A percentile compares a stretch with the other conserved stretches of the same genome.
Conservation (phyloP, 805 yeast genomes). For the Nakazawaea anatomiae region DNA sequence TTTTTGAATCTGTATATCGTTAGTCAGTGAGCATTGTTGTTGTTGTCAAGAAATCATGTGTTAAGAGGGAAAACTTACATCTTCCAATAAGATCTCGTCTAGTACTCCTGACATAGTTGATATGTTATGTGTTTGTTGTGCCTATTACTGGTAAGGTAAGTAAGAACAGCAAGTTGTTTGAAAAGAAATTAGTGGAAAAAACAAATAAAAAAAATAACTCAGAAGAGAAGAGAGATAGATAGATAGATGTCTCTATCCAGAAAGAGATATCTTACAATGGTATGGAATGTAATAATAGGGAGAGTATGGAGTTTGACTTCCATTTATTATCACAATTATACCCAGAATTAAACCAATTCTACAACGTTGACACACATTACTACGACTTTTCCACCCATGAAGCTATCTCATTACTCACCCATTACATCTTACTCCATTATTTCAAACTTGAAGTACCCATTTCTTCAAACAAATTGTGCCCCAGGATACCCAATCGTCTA, state of each 20-base stretch:
- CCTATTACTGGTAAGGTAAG: no score
- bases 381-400: conserved; percentile 19
- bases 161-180: no score
- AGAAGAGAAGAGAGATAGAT: no score
- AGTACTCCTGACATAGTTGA: conserved; percentile 37
- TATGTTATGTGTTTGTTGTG: background rate
- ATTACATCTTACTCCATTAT: conserved; percentile 14
- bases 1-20: conserved; percentile 44
- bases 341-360: conserved; percentile 15
- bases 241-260: no score
- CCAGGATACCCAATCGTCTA: conserved; percentile 23
- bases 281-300: no score
- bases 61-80: conserved; percentile 31
- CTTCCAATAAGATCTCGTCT: conserved; percentile 74
- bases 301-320: conserved; percentile 11
- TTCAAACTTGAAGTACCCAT: conserved; percentile 15
- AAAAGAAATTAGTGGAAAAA: no score
- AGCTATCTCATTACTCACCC: conserved; percentile 17
- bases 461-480: conserved; percentile 21
- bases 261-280: no score
- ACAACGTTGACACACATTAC: conserved; percentile 1
- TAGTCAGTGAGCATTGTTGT: background rate
- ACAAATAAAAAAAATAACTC: no score
- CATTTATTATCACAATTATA: conserved; percentile 11
- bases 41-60: no score